Evolutionary conservation across 805 yeast genomes (phyloP).

Genomic region (Novakomyces olei): DNA sequence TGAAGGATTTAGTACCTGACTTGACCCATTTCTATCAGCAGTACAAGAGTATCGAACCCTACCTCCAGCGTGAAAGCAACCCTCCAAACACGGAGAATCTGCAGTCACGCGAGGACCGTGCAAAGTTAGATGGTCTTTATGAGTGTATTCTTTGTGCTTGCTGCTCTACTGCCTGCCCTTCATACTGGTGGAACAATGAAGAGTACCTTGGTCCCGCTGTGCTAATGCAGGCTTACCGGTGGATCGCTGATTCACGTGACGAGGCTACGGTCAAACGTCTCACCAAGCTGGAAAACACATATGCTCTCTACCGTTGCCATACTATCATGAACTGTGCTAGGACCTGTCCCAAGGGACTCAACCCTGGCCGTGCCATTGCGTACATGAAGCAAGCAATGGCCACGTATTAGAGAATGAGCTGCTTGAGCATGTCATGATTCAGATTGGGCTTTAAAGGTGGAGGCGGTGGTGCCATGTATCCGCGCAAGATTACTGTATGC

Average conservation of each 20-base stretch:
- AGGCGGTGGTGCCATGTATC: no score
- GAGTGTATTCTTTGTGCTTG: slow-evolving; percentile 97
- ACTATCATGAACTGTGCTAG: slow-evolving; percentile 96
- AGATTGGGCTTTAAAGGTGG: no score
- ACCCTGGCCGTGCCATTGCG: slow-evolving; percentile 95
- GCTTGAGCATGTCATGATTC: no score
- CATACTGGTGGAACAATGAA: slow-evolving; percentile 99
- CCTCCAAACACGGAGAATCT: slow-evolving; percentile 91
- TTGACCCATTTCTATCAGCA: slow-evolving; percentile 94
- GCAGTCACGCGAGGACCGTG: slow-evolving; percentile 80
- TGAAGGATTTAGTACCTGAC: slow-evolving; percentile 93
- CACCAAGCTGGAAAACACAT: slow-evolving; percentile 81
- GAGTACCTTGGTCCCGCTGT: slow-evolving; percentile 98
- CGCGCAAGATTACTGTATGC: no score
- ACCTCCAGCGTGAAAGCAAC: slow-evolving; percentile 54
- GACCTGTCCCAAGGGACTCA: slow-evolving; percentile 96
- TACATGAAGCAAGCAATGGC: slow-evolving; percentile 89
- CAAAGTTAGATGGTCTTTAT: slow-evolving; percentile 86
- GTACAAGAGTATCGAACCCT: slow-evolving; percentile 94
- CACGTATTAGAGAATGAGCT: not conserved
- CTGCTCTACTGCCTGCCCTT: slow-evolving; percentile 96
- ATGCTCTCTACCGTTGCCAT: slow-evolving; percentile 96
- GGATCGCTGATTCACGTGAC: slow-evolving; percentile 96
- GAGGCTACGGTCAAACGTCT: slow-evolving; percentile 64
- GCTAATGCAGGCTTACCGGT: slow-evolving; percentile 95